Evolutionary conservation across 345 rosid species (phyloP).

Genomic region (Microcos paniculata): DNA sequence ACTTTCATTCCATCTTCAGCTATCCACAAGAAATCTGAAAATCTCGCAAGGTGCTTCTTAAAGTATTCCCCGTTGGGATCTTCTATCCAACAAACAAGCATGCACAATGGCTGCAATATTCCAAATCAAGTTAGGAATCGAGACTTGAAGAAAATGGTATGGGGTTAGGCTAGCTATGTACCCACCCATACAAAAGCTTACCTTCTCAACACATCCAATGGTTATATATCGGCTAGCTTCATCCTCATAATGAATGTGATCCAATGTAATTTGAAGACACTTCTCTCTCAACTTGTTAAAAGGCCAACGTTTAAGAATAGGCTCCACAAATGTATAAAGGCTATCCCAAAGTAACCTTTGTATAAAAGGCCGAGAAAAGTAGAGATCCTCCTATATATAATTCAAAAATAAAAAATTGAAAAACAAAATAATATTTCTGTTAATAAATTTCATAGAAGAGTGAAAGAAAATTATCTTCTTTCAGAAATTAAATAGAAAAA

Average conservation of each 20-base stretch:
- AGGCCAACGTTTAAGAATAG: background rate
- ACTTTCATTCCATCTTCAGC: constrained; percentile 84
- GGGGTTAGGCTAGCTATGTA: too few relatives aligned
- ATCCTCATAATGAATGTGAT: constrained; percentile 23
- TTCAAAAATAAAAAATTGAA: too few relatives aligned
- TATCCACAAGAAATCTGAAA: constrained; percentile 72
- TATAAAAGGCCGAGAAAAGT: background rate
- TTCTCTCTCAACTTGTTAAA: background rate
- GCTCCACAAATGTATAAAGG: background rate
- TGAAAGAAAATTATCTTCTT: too few relatives aligned
- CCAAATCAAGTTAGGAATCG: too few relatives aligned
- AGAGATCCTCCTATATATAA: background rate
- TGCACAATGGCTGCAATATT: constrained; percentile 42
- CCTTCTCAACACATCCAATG: constrained; percentile 60
- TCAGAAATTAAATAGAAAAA: background rate
- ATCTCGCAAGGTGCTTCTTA: constrained; percentile 36
- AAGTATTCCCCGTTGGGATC: constrained; percentile 59
- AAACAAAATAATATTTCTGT: too few relatives aligned
- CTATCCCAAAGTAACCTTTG: background rate
- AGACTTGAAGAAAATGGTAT: too few relatives aligned
- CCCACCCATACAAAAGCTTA: too few relatives aligned
- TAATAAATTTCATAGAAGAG: too few relatives aligned
- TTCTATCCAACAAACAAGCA: constrained; percentile 82
- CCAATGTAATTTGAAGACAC: constrained; percentile 14
- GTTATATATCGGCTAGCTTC: constrained; percentile 55